Conservation (phyloP, 306 rosid species). For the Cucurbita maxima region DNA sequence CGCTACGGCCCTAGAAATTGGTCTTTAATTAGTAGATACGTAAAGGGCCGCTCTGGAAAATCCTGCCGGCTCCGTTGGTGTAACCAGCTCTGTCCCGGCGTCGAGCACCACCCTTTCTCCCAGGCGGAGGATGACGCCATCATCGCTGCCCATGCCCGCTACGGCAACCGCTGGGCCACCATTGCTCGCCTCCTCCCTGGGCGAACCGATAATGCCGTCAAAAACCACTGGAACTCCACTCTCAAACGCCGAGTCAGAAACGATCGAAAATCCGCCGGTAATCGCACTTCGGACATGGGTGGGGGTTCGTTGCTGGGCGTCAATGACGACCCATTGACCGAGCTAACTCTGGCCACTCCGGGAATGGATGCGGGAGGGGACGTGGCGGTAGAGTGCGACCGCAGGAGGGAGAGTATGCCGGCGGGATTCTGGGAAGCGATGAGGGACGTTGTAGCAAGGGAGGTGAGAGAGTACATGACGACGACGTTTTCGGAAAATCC, state of each 20-base stretch:
- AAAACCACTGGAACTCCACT: slow-evolving; percentile 97
- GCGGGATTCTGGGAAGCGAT: slow-evolving; percentile 71
- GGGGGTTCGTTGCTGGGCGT: neutral
- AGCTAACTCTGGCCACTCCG: slow-evolving; percentile 85
- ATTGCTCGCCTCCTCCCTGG: slow-evolving; percentile 85
- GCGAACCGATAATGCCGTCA: slow-evolving; percentile 85
- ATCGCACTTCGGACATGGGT: neutral
- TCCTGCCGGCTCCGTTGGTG: slow-evolving; percentile 95
- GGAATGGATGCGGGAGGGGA: slow-evolving; percentile 18
- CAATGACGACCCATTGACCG: slow-evolving; percentile 67
- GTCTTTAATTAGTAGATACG: slow-evolving; percentile 76
- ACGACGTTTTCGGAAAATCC: slow-evolving; percentile 44
- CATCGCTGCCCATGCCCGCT: slow-evolving; percentile 54
- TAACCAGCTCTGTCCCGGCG: slow-evolving; percentile 81
- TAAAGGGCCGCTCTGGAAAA: slow-evolving; percentile 81
- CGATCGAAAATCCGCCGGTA: neutral
- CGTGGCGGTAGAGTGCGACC: neutral
- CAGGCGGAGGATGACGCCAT: slow-evolving; percentile 65
- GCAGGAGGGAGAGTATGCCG: slow-evolving; percentile 29
- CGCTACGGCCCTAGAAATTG: slow-evolving; percentile 74
- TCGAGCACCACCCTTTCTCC: slow-evolving; percentile 76
- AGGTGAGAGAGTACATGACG: slow-evolving; percentile 70
- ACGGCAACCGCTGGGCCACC: slow-evolving; percentile 95
- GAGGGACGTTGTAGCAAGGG: slow-evolving; percentile 75
- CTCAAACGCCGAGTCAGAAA: slow-evolving; percentile 50